Evolutionary conservation across 306 rosid species (phyloP), one percentile per base, ranked within the genome.

Genomic region (Notholithocarpus densiflorus): DNA sequence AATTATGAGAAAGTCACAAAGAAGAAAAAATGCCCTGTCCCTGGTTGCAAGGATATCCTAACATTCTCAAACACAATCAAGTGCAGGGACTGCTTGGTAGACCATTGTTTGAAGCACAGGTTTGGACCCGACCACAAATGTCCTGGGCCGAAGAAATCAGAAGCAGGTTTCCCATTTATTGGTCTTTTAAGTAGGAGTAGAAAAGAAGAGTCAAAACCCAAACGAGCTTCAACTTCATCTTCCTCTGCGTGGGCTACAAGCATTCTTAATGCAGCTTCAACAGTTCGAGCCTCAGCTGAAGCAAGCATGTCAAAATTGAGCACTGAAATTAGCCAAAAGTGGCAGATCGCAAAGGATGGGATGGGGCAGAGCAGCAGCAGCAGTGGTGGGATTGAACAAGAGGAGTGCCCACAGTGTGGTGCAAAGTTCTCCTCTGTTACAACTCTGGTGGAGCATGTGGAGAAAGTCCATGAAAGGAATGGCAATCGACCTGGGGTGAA

Each of bases 31-130:
- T 92, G 97, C 83, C 98, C 93, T 9, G 89, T 84, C 60, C 89
- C 84, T 0, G 80, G 90, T 56, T 94, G 97, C 83, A 89, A 73
- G 82, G 98, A 94, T 66, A 55, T 82, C 64, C 77, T 94, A 72
- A 89, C 94, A 37, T 92, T 92, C 86, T 92, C 98, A n/a, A 94
- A 94, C 90, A 92, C 93, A 53, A 85, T 94, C 55, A 94, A 92
- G 73, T 94, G 98, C 80, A 84, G 89, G 88, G 95, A 94, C 69
- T 94, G 98, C 87, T 29, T 27, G 70, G 62, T 82, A 26, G 93
- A 94, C 78, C 98, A 91, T 70, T 92, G 98, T 77, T 81, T 94
- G 90, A 94, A 92, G 82, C 98, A 94, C 79, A 87, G 97, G 15
- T 92, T 92, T 71, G 97, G 97, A 68, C 75, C 84, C 20, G 97